Evolutionary conservation across 257 asterid species (phyloP).

Genomic region (Nicotiana noctiflora): DNA sequence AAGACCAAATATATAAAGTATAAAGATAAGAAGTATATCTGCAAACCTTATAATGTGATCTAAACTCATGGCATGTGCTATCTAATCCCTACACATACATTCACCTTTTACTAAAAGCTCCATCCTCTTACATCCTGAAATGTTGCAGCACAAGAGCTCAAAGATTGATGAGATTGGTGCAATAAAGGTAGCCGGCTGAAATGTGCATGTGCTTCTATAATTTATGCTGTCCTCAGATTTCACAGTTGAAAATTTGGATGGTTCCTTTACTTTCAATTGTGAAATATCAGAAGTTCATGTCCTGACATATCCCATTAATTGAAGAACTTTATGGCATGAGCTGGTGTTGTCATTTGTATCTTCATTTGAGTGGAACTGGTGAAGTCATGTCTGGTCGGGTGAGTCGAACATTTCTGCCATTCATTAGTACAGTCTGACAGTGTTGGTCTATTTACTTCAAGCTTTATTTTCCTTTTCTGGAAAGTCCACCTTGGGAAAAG

Average conservation of each 20-base stretch:
- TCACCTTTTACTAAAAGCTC: slow-evolving; percentile 11
- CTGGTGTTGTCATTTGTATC: background rate
- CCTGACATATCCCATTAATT: background rate
- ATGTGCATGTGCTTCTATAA: slow-evolving; percentile 29
- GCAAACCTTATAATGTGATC: background rate
- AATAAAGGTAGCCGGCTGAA: slow-evolving; percentile 84
- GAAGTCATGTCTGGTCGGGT: background rate
- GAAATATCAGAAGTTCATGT: slow-evolving; percentile 1
- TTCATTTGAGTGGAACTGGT: background rate
- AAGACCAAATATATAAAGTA: background rate
- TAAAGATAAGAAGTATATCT: background rate
- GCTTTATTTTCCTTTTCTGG: background rate
- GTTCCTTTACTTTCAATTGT: slow-evolving; percentile 28
- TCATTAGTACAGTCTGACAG: background rate
- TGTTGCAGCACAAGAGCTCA: slow-evolving; percentile 90
- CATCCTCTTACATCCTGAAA: slow-evolving; percentile 26
- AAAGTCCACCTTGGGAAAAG: background rate
- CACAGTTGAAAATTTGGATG: slow-evolving; percentile 56
- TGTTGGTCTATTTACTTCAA: background rate
- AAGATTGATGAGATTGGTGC: slow-evolving; percentile 88
- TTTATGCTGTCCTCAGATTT: slow-evolving; percentile 41
- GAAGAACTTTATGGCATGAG: background rate
- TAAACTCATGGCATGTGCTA: background rate
- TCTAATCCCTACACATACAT: background rate
- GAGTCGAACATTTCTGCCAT: background rate